Conservation (phyloP, 2,329 filamentous ascomycete species). For the Aureobasidium subglaciale region DNA sequence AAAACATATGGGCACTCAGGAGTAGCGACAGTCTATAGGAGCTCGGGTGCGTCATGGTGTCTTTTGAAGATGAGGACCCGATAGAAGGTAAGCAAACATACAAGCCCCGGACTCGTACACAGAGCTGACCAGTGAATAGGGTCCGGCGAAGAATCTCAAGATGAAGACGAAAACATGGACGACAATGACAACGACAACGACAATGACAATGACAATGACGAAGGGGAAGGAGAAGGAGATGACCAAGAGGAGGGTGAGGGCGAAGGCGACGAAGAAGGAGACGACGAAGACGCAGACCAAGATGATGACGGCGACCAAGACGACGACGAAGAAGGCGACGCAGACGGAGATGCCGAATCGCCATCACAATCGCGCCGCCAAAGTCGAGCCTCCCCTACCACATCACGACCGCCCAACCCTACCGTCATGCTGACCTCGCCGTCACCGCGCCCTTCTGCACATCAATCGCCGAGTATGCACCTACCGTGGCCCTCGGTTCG, state of each 20-base stretch:
- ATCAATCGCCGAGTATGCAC: constrained; percentile 23
- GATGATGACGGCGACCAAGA: constrained; percentile 31
- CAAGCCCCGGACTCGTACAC: accelerated
- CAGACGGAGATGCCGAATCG: constrained; percentile 40
- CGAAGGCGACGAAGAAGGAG: constrained; percentile 29
- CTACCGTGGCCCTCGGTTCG: constrained; percentile 45
- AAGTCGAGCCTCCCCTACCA: constrained; percentile 21
- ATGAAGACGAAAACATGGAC: constrained; percentile 38
- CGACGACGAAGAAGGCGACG: constrained; percentile 30
- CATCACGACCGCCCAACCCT: constrained; percentile 35
- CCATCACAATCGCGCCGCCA: constrained; percentile 34
- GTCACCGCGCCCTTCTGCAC: constrained; percentile 32
- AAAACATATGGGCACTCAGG: not conserved
- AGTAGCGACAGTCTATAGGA: not conserved
- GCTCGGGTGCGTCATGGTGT: constrained; percentile 26
- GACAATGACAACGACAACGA: constrained; percentile 34
- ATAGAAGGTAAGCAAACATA: constrained; percentile 19
- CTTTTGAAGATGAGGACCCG: constrained; percentile 40
- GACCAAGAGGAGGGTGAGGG: constrained; percentile 28
- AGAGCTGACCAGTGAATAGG: constrained; percentile 16
- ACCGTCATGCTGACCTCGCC: constrained; percentile 43
- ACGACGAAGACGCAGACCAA: constrained; percentile 34
- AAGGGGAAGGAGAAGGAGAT: constrained; percentile 28
- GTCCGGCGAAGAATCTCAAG: constrained; percentile 35
- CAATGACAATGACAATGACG: constrained; percentile 27